Base-by-base conservation (phyloP, 257 asterid genomes). In the Solanum peruvianum region DNA sequence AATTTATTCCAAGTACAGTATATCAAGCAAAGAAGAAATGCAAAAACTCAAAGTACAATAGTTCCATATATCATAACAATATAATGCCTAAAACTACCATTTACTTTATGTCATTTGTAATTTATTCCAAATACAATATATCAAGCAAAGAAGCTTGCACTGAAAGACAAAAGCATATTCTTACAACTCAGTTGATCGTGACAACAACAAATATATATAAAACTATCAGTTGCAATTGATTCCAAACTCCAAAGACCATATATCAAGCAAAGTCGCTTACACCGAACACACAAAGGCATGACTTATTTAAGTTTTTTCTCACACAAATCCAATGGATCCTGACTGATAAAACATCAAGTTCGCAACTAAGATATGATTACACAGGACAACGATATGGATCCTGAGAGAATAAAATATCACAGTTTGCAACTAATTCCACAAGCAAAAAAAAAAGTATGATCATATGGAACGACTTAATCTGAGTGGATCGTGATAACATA, bases 31-130 rank as follows among this genome's bases (percentile, higher is more conserved):
- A 81, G 45, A 81, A 47, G 69, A 73, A 73, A 21, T 21, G 31
- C 56, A 21, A 72, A 39, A 90, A 73, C 86, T 87, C 56, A 85
- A 58, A 88, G 20, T 27, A 85, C 69, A 90, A 95, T 88, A 91
- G 94, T 88, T 89, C 92, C 91, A 75, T 73, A 85, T 23, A 86
- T 42, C 35, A 81, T 15, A 23, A 64, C 66, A 44, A 84, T 15
- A 67, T 73, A 52, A 90, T 67, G 84, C 88, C 64, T 33, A 86
- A 75, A 56, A 91, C 92, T 87, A 85, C 42, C 42, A 27, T 33
- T 81, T 47, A 49, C 64, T 81, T 73, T 45, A n/a, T 81, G 25
- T 49, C 85, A 81, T 81, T 81, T 49, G 45, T 3, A 81, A 52
- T 49, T 49, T 49, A 81, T 81, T 81, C 85, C 85, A 49, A 81